Conservation (phyloP, 192 early-diverging fungal species). For the Backusella sp. region DNA sequence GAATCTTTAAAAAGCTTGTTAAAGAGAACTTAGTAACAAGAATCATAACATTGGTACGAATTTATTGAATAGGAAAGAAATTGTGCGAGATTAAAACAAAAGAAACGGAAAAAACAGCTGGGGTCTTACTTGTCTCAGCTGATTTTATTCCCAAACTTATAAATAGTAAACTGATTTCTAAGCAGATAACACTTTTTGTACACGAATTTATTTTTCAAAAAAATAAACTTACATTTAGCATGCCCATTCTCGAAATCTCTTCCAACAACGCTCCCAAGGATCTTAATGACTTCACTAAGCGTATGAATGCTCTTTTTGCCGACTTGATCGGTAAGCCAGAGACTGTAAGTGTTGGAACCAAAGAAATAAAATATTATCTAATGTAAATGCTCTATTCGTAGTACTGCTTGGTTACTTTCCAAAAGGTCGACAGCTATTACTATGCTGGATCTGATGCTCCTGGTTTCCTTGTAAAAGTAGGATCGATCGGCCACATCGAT, state of each 20-base stretch:
- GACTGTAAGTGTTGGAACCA: slow-evolving; percentile 11
- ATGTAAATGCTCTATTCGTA: not conserved
- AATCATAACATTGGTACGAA: not conserved
- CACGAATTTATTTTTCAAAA: not conserved
- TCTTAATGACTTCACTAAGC: slow-evolving; percentile 27
- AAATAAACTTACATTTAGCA: not conserved
- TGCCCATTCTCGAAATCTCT: slow-evolving; percentile 38
- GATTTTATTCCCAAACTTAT: not conserved
- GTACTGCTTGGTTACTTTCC: slow-evolving; percentile 33
- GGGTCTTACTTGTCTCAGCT: not conserved
- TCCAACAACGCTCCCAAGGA: slow-evolving; percentile 26
- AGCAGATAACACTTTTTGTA: not conserved
- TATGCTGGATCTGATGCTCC: slow-evolving; percentile 26
- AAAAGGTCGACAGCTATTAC: slow-evolving; percentile 15
- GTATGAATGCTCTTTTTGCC: slow-evolving; percentile 22
- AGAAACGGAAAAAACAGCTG: not conserved
- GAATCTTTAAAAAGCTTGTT: not conserved
- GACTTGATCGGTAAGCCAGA: slow-evolving; percentile 39
- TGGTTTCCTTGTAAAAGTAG: slow-evolving; percentile 26
- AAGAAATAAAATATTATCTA: not conserved
- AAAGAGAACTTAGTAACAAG: not conserved
- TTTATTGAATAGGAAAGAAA: not conserved
- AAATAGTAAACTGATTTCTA: not conserved
- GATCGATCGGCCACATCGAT: slow-evolving; percentile 31
- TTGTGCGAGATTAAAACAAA: not conserved